Evolutionary conservation across 2,329 filamentous ascomycete species (phyloP).

Genomic region (Emergomyces africanus): DNA sequence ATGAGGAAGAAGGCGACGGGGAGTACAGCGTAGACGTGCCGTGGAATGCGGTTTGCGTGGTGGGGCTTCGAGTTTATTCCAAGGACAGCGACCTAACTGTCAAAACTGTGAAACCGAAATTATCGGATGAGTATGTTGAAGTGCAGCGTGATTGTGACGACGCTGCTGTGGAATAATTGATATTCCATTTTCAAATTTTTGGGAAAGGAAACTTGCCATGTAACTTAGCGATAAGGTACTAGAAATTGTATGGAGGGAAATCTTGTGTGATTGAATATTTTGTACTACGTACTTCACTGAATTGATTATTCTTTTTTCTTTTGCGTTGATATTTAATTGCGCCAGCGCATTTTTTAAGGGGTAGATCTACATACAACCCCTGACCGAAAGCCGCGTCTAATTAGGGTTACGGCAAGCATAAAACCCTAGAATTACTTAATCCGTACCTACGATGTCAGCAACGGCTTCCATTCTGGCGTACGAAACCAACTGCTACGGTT

Average conservation of each 20-base stretch:
- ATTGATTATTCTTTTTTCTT: neutral
- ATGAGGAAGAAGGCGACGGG: neutral
- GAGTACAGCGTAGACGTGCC: slow-evolving; percentile 17
- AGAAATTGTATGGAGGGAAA: neutral
- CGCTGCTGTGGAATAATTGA: slow-evolving; percentile 16
- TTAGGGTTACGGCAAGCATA: slow-evolving; percentile 1
- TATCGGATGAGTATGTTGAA: slow-evolving; percentile 24
- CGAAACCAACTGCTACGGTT: neutral
- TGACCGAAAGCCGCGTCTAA: neutral
- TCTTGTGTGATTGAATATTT: neutral
- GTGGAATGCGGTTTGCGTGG: slow-evolving; percentile 50
- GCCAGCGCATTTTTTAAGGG: neutral
- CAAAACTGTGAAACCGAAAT: slow-evolving; percentile 37
- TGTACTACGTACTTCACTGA: neutral
- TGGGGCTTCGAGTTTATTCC: slow-evolving; percentile 46
- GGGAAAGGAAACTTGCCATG: neutral
- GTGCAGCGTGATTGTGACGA: slow-evolving; percentile 34
- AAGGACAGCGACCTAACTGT: slow-evolving; percentile 39
- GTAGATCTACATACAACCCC: too few species aligned
- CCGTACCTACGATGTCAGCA: neutral
- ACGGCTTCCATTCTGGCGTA: too few species aligned
- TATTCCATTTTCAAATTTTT: neutral
- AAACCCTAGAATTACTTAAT: too few species aligned
- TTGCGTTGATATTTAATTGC: neutral
- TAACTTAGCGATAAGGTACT: neutral